Conservation (phyloP, 1,284 basidiomycete species). For the Cryptococcus floricola region DNA sequence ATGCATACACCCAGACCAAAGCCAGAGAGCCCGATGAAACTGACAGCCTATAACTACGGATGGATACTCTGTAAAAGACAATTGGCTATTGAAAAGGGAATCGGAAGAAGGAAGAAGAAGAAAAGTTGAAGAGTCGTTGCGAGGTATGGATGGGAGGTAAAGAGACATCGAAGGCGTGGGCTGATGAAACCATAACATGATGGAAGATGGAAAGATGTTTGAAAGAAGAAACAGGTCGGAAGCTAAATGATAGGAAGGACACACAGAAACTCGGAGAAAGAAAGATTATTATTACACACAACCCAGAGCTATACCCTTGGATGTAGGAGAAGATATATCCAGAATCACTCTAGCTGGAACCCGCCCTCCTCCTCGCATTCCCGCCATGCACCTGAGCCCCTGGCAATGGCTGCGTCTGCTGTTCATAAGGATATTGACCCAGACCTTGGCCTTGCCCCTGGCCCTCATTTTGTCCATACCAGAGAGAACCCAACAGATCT, state of each 20-base stretch:
- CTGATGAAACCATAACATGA: not conserved
- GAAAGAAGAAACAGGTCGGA: not conserved
- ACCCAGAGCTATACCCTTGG: not conserved
- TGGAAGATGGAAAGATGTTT: not conserved
- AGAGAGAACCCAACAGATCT: conserved; percentile 49
- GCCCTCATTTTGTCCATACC: conserved; percentile 39
- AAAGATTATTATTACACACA: not conserved
- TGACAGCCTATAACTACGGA: not conserved
- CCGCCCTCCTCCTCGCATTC: no score
- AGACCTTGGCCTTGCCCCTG: not conserved
- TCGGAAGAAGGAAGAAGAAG: not conserved
- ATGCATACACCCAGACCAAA: conserved; percentile 11
- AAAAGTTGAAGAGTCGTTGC: not conserved
- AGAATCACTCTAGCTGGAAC: not conserved
- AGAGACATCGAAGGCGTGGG: not conserved
- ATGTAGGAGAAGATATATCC: not conserved
- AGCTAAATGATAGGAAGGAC: not conserved
- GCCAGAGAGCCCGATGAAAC: not conserved
- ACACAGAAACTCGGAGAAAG: not conserved
- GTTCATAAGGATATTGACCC: not conserved
- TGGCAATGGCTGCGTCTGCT: no score
- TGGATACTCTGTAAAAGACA: not conserved
- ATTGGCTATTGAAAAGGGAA: not conserved
- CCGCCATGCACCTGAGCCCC: no score
- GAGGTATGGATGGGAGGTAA: not conserved